Evolutionary conservation across 2,329 filamentous ascomycete species (phyloP), one percentile per base, ranked within the genome.

Genomic region (Colletotrichum trifolii): DNA sequence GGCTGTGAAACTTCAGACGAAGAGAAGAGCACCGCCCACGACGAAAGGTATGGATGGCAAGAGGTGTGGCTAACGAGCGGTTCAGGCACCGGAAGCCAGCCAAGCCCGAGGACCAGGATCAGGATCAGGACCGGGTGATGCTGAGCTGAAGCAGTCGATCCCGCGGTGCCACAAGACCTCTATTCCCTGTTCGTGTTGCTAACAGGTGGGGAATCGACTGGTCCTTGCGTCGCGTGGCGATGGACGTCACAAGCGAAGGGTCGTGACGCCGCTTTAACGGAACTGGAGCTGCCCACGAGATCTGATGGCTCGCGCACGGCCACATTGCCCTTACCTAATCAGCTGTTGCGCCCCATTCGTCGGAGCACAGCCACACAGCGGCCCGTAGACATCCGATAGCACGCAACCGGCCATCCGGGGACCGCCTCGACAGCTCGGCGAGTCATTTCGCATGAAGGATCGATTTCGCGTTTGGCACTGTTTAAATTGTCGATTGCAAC

Each of bases 1-100:
- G 58, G 58, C 52, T 54, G 43, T 42, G 39, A 53, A 57, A 63
- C 58, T 47, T 63, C 63, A 47, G 59, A 66, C 52, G 52, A 61
- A 66, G 38, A 59, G 15, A 47, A 17, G 52, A 25, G 59, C 36
- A 54, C 52, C 52, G 17, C 45, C 52, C 36, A 43, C 6, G 15
- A 13, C 7, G 35, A 36, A 39, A n/a, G 35, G 39, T 58, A 42
- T 61, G 45, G 45, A 55, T 52, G 40, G 55, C 47, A 63, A 39
- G 15, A 40, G n/a, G 54, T 36, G 47, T 49, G 54, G 54, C 43
- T 57, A 42, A 57, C 34, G 45, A 33, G 12, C 49, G 47, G 62
- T 40, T 56, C 56, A 64, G 49, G 57, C 25, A 54, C 57, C 42
- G 36, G 25, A 25, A 25, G 25, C 25, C 25, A 25, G 25, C 25